Conservation (phyloP, 208 protist genomes). For the Porcisia hertigi region DNA sequence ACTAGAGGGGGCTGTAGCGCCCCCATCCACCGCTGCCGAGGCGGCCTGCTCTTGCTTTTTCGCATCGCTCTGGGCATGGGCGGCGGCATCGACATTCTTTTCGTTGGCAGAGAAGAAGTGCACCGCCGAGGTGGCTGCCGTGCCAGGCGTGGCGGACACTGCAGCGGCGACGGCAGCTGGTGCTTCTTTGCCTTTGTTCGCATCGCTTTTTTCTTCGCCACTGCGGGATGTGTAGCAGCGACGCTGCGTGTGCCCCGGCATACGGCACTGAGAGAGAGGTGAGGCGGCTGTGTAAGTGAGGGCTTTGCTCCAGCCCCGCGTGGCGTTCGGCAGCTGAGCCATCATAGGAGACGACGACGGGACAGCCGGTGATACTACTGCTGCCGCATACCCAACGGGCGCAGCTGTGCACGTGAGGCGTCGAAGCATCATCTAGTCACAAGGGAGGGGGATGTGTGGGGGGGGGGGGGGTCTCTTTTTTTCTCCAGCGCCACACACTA, state of each 20-base stretch:
- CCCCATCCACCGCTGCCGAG: background rate
- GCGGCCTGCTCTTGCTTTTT: conserved; percentile 17
- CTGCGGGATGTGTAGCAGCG: conserved; percentile 25
- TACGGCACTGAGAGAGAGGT: background rate
- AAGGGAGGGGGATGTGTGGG: background rate
- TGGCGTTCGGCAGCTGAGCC: background rate
- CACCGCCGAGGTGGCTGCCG: conserved; percentile 13
- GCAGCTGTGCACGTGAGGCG: conserved; percentile 12
- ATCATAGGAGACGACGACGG: background rate
- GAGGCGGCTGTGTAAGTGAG: background rate
- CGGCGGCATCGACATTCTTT: background rate
- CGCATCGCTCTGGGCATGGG: background rate
- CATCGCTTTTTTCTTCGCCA: conserved; percentile 9
- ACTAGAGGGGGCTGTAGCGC: conserved; percentile 6
- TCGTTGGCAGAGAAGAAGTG: conserved; percentile 21
- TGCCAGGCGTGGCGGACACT: conserved; percentile 7
- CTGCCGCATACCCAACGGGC: background rate
- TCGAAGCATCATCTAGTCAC: conserved; percentile 16
- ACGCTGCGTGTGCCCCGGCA: background rate
- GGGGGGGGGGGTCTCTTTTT: no score
- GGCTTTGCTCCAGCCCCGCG: background rate
- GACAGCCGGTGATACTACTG: background rate
- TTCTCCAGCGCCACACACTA: background rate
- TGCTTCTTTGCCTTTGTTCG: conserved; percentile 1
- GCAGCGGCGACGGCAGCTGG: conserved; percentile 12